A percentile compares a stretch with the other conserved stretches of the same genome.
These are phyloP conservation scores for Vaccinium corymbosum DNA, from an alignment of 148 eudicot species.

Conservation along the genomic window DNA sequence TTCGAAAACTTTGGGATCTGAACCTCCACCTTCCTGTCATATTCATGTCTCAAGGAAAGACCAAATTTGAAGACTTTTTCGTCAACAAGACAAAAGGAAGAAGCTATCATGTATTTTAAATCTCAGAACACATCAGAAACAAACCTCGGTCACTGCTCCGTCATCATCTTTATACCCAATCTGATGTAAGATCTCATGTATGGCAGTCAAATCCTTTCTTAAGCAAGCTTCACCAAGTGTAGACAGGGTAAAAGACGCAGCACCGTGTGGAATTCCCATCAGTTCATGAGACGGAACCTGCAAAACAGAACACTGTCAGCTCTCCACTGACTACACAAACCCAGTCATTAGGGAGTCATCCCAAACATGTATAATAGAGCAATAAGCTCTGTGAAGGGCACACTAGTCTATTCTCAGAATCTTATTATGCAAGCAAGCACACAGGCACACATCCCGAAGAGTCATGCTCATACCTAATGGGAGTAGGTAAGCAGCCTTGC, in stretches of 20 bases:
- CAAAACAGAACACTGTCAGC: constrained; percentile 12
- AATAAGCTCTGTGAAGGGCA: neutral
- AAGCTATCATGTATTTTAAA: neutral
- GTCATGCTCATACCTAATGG: neutral
- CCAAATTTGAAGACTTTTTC: neutral
- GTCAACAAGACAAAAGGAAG: neutral
- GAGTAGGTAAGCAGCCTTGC: constrained; percentile 1
- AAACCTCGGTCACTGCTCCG: constrained; percentile 97
- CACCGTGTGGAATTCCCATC: constrained; percentile 72
- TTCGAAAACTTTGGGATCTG: neutral
- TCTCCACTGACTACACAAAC: neutral
- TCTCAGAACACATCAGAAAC: constrained; percentile 17
- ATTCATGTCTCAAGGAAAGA: neutral
- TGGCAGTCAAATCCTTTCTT: constrained; percentile 89
- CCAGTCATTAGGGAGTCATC: neutral
- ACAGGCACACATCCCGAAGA: neutral
- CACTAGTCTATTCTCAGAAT: neutral
- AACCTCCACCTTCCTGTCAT: neutral
- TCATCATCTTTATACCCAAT: constrained; percentile 93
- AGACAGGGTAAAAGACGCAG: constrained; percentile 51
- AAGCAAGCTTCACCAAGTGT: constrained; percentile 91
- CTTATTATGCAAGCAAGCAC: neutral
- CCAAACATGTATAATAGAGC: neutral
- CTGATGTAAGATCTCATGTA: constrained; percentile 71
- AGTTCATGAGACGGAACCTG: constrained; percentile 86